A percentile compares a stretch with the other conserved stretches of the same genome.
Evolutionary conservation across 495 filamentous ascomycete genomes (phyloP).

Genomic region (Podospora bellae-mahoneyi): DNA sequence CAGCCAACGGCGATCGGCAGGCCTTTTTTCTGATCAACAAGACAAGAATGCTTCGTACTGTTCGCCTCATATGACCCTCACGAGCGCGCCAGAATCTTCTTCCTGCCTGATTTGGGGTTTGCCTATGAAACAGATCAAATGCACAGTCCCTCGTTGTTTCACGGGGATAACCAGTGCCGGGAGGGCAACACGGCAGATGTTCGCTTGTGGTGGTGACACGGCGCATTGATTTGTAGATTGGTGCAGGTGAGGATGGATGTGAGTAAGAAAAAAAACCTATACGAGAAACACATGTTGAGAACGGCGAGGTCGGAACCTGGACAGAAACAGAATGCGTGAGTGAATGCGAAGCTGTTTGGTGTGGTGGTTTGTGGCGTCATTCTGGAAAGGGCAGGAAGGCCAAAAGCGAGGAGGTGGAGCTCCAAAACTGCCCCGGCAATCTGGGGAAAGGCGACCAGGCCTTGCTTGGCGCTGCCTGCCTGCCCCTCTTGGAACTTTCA

Average conservation of each 20-base stretch:
- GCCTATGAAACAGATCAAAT: not conserved
- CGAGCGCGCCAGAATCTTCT: no score
- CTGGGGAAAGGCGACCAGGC: not conserved
- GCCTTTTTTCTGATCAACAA: not conserved
- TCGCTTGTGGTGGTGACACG: not conserved
- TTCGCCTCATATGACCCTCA: no score
- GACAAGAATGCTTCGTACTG: no score
- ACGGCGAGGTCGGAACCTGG: not conserved
- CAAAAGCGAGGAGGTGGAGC: no score
- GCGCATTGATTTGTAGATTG: not conserved
- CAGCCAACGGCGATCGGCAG: not conserved
- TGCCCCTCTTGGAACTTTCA: not conserved
- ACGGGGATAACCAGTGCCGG: not conserved
- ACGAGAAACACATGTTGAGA: not conserved
- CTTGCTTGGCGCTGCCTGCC: not conserved
- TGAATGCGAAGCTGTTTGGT: not conserved
- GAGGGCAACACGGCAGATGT: not conserved
- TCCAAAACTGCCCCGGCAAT: not conserved
- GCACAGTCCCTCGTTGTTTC: not conserved
- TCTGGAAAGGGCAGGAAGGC: not conserved
- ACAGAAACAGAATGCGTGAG: not conserved
- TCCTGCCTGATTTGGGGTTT: no score
- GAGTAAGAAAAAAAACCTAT: not conserved
- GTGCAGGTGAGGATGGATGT: not conserved
- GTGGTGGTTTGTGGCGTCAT: conserved; percentile 1